Base-by-base conservation (phyloP, 805 yeast species). In the Kurtzmaniella fragi region DNA sequence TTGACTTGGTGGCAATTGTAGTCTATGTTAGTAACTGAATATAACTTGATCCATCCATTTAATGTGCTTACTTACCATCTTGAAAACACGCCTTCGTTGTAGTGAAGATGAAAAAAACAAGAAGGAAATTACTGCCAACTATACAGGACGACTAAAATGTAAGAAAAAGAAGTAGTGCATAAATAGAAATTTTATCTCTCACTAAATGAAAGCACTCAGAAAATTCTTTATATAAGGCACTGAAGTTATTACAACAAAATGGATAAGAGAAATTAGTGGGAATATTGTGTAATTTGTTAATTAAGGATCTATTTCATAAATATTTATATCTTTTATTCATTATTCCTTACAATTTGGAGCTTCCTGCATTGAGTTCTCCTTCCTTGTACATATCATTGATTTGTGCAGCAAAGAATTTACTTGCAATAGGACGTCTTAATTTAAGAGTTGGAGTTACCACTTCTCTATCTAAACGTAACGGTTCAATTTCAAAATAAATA, bases 401-500 rank as follows among this genome's bases (percentile, higher is more conserved):
- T 25, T 47, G 47, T 5, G 47, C 38, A 15, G 37, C 44, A 37
- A 62, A 62, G 42, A 51, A 53, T 31, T 50, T 53, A 20, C 48
- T 42, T 11, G 66, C 65, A 30, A 50, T 37, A 11, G 68, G 67
- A 44, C 72, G 65, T 56, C 70, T 73, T 44, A 75, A 52, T 52
- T 75, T 75, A 50, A 73, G 46, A 5, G 90, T 83, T 29, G 90
- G 90, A 2, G 91, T 83, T 28, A 83, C 56, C 2, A 77, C 73
- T 35, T 78, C 80, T 42, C 78, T 77, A 34, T 72, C 79, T n/a
- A 79, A 61, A 28, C 68, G 77, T 45, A 82, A 62, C 4, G 88
- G 86, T 48, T 82, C 86, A 35, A 77, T 42, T 33, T 61, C 75
- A 27, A 80, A 56, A 27, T 56, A 49, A 25, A 78, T 46, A 46